A percentile compares a stretch with the other conserved stretches of the same genome.
These are phyloP conservation scores for Phytomonas sp. DNA, from an alignment of 208 protist genomes.

Conservation along the genomic window DNA sequence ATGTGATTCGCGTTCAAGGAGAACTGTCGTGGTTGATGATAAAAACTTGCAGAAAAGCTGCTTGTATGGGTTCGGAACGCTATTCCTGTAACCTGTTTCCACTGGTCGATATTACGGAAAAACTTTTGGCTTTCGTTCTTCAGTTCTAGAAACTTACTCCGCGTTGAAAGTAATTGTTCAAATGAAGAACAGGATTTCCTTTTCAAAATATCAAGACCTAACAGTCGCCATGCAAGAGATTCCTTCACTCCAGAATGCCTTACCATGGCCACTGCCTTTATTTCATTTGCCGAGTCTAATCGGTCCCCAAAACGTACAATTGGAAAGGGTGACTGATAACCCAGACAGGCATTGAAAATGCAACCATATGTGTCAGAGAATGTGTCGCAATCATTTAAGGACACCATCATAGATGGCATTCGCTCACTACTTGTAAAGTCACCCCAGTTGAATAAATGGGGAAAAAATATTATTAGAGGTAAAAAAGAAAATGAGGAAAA, in stretches of 20 bases:
- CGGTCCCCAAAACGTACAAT: conserved; percentile 22
- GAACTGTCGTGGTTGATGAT: background rate
- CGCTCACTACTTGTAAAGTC: background rate
- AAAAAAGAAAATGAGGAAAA: conserved; percentile 16
- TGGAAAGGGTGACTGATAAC: conserved; percentile 42
- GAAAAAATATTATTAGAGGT: conserved; percentile 11
- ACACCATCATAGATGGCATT: background rate
- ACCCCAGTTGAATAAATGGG: conserved; percentile 9
- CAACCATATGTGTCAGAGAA: conserved; percentile 51
- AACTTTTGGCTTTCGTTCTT: background rate
- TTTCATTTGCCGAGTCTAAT: background rate
- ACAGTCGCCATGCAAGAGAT: background rate
- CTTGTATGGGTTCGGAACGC: background rate
- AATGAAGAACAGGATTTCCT: background rate
- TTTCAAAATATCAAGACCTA: background rate
- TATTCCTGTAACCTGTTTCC: background rate
- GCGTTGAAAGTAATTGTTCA: background rate
- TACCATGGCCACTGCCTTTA: background rate
- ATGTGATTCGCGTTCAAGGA: background rate
- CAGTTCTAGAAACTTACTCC: background rate
- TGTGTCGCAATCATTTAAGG: conserved; percentile 23
- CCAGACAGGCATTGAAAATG: conserved; percentile 29
- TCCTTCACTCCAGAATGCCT: background rate
- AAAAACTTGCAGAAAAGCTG: background rate
- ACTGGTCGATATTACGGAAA: background rate